A percentile compares a stretch with the other conserved stretches of the same genome.
These are phyloP conservation scores for Sporothrix phasma DNA, from an alignment of 2,329 filamentous ascomycete species.

Conservation along the genomic window DNA sequence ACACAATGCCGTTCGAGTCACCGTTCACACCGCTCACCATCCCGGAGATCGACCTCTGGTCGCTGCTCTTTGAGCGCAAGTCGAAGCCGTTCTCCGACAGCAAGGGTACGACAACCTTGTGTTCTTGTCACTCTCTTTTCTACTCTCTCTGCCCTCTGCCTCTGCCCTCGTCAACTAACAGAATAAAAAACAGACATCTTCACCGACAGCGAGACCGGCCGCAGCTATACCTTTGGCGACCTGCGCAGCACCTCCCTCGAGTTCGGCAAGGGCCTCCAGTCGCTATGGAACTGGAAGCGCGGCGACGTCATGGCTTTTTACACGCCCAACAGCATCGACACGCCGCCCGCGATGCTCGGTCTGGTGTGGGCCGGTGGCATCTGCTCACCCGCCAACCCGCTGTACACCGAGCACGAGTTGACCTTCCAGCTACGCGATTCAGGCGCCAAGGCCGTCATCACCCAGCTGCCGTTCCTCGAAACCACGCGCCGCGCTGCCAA, in stretches of 20 bases:
- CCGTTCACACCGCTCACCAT: conserved; percentile 55
- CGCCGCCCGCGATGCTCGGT: conserved; percentile 66
- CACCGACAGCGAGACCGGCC: conserved; percentile 60
- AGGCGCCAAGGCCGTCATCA: conserved; percentile 63
- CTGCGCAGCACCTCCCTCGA: conserved; percentile 54
- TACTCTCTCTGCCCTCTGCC: neutral
- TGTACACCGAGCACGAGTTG: conserved; percentile 75
- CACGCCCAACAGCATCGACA: conserved; percentile 80
- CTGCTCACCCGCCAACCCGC: conserved; percentile 77
- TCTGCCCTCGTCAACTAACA: neutral
- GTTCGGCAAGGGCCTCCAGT: conserved; percentile 73
- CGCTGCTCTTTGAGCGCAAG: conserved; percentile 62
- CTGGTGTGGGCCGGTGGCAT: conserved; percentile 74
- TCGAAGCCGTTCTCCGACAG: conserved; percentile 57
- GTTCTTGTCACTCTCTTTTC: no score
- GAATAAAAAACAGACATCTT: conserved; percentile 53
- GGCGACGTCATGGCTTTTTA: conserved; percentile 76
- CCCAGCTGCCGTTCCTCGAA: conserved; percentile 57
- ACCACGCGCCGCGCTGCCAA: conserved; percentile 58
- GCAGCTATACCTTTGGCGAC: conserved; percentile 60
- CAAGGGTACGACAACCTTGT: conserved; percentile 44
- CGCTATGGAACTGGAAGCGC: conserved; percentile 66
- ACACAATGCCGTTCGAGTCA: conserved; percentile 61
- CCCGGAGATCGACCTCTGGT: conserved; percentile 69
- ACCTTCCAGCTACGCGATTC: conserved; percentile 76